Percentiles rank a stretch among this genome's conserved stretches.
phyloP scores from a whole-genome alignment of 2,329 filamentous ascomycete genomes.

The Capronia coronata region DNA sequence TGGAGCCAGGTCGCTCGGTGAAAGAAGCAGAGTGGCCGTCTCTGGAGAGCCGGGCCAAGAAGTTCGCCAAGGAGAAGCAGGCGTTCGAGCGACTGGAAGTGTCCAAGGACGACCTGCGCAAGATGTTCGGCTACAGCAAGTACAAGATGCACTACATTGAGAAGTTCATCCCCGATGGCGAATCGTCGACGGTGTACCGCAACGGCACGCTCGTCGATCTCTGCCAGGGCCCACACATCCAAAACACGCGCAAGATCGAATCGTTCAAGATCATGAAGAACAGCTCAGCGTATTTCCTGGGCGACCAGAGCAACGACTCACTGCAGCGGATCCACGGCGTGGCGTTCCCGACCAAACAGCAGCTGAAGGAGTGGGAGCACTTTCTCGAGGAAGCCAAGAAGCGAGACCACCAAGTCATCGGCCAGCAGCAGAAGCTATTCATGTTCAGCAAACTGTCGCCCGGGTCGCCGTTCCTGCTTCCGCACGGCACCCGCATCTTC shows the following conservation, averaged over 20 bases:
- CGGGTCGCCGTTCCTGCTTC: constrained; percentile 85
- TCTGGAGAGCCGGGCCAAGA: constrained; percentile 70
- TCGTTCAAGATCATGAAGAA: constrained; percentile 87
- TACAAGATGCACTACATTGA: constrained; percentile 98
- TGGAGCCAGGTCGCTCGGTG: constrained; percentile 63
- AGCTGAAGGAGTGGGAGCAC: constrained; percentile 85
- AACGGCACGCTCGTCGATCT: constrained; percentile 92
- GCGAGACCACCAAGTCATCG: constrained; percentile 89
- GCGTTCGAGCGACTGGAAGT: constrained; percentile 83
- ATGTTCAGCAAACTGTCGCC: constrained; percentile 95
- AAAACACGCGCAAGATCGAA: constrained; percentile 88
- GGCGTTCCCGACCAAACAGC: constrained; percentile 94
- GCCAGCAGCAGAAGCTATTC: constrained; percentile 92
- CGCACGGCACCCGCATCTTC: constrained; percentile 88
- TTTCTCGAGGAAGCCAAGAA: constrained; percentile 97
- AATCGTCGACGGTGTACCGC: constrained; percentile 87
- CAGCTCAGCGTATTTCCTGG: constrained; percentile 83
- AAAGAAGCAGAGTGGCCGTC: constrained; percentile 74
- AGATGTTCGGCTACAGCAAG: constrained; percentile 97
- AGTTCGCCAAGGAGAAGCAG: constrained; percentile 94
- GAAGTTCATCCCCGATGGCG: constrained; percentile 81
- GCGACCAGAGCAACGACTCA: constrained; percentile 87
- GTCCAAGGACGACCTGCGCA: constrained; percentile 81
- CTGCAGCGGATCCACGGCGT: constrained; percentile 95
- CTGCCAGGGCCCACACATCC: constrained; percentile 90